Percentiles rank a stretch among this genome's conserved stretches.
These are phyloP conservation scores for Fusarium devonianum DNA, from an alignment of 2,329 filamentous ascomycete species.

Conservation along the genomic window DNA sequence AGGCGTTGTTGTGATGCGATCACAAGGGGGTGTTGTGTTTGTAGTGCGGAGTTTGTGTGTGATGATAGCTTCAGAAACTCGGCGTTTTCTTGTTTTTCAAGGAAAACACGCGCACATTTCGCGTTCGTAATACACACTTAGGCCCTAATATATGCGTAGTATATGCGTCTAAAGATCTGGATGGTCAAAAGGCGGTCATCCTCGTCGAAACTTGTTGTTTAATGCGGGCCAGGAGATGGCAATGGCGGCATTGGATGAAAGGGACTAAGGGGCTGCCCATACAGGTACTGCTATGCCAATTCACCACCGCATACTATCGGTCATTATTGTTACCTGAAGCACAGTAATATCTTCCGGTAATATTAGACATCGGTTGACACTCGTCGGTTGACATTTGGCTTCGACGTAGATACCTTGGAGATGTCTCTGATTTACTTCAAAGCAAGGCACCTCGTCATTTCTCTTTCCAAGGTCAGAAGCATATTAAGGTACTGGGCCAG, in stretches of 20 bases:
- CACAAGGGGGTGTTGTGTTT: not conserved
- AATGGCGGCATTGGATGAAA: conserved; percentile 1
- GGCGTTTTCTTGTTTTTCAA: not conserved
- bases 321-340: not conserved
- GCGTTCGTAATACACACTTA: no score
- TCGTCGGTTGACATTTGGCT: not conserved
- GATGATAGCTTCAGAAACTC: not conserved
- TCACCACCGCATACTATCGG: not conserved
- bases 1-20: not conserved
- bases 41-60: not conserved
- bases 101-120: not conserved
- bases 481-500: no score
- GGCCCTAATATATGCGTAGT: not conserved
- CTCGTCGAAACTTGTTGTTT: conserved; percentile 3
- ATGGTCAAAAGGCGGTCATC: conserved; percentile 1
- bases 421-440: not conserved
- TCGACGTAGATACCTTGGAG: no score
- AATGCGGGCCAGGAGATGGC: conserved; percentile 7
- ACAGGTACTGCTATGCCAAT: not conserved
- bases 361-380: no score
- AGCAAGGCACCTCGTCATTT: not conserved
- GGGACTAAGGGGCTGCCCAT: not conserved
- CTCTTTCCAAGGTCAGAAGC: no score
- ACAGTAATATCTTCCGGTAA: not conserved
- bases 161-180: conserved; percentile 7